Conservation (phyloP, 768 basidiomycete species). For the Amanita molliuscula region DNA sequence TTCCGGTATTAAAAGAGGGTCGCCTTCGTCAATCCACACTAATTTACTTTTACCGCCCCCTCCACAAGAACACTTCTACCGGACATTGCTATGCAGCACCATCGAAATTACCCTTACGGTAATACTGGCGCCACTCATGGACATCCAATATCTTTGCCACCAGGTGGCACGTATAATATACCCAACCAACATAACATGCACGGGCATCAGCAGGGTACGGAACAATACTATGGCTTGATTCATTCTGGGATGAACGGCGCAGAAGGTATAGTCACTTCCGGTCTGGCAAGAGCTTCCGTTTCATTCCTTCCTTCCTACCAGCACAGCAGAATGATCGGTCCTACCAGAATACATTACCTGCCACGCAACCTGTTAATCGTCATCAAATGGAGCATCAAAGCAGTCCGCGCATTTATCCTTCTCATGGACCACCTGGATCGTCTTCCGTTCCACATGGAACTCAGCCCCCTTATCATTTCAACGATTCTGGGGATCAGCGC, state of each 20-base stretch:
- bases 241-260: conserved; percentile 10
- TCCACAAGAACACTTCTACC: conserved; percentile 13
- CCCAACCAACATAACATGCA: conserved; percentile 18
- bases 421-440: conserved; percentile 10
- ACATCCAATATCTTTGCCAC: conserved; percentile 16
- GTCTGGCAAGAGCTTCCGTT: background rate
- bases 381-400: conserved; percentile 7
- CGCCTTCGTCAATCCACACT: conserved; percentile 2
- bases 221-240: conserved; percentile 24
- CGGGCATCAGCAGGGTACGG: conserved; percentile 19
- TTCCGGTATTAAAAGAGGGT: conserved; percentile 29
- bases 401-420: conserved; percentile 16
- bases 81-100: conserved; percentile 17
- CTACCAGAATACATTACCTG: conserved; percentile 10
- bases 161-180: conserved; percentile 19
- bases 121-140: conserved; percentile 22
- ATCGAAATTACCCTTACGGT: conserved; percentile 33
- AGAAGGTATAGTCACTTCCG: conserved; percentile 8
- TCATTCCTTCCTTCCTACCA: background rate
- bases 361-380: conserved; percentile 7
- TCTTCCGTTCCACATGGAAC: conserved; percentile 17
- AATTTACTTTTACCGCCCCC: conserved; percentile 11
- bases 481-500: conserved; percentile 6
- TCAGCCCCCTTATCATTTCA: conserved; percentile 15
- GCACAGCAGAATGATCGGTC: background rate